phyloP scores from a whole-genome alignment of 2,329 filamentous ascomycete species.

The Xylariaceae sp. region DNA sequence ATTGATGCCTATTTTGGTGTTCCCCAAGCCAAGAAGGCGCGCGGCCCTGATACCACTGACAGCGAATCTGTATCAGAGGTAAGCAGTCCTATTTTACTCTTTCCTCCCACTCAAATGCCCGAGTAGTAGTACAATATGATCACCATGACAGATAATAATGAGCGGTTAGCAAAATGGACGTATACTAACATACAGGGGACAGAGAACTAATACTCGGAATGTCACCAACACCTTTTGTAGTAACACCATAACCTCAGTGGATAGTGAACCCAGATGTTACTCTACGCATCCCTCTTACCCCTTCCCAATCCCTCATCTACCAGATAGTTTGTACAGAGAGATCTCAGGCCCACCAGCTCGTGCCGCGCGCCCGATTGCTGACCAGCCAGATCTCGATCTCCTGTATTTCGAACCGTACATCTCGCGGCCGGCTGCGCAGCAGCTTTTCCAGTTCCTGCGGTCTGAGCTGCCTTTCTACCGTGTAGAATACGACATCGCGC shows the following conservation, averaged over 20 bases:
- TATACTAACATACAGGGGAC: no score
- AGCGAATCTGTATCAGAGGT: neutral
- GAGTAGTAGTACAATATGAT: no score
- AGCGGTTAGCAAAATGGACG: no score
- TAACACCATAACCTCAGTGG: neutral
- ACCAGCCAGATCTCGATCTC: slow-evolving; percentile 74
- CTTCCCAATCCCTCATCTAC: slow-evolving; percentile 54
- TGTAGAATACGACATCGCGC: slow-evolving; percentile 74
- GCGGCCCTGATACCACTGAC: slow-evolving; percentile 39
- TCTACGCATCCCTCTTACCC: slow-evolving; percentile 56
- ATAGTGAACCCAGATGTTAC: slow-evolving; percentile 22
- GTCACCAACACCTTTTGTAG: neutral
- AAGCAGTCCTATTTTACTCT: neutral
- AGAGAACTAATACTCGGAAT: neutral
- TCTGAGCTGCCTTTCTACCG: slow-evolving; percentile 76
- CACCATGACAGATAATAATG: no score
- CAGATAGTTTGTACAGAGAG: slow-evolving; percentile 46
- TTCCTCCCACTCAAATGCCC: no score
- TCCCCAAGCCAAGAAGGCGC: slow-evolving; percentile 49
- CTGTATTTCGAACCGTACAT: slow-evolving; percentile 79
- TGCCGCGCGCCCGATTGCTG: slow-evolving; percentile 62
- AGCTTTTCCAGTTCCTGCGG: slow-evolving; percentile 74
- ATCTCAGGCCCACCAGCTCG: slow-evolving; percentile 55
- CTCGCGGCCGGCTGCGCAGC: slow-evolving; percentile 57
- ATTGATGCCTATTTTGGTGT: slow-evolving; percentile 70